A percentile compares a stretch with the other conserved stretches of the same genome.
Evolutionary conservation across 805 yeast species (phyloP).

Genomic region (Suhomyces emberorum): DNA sequence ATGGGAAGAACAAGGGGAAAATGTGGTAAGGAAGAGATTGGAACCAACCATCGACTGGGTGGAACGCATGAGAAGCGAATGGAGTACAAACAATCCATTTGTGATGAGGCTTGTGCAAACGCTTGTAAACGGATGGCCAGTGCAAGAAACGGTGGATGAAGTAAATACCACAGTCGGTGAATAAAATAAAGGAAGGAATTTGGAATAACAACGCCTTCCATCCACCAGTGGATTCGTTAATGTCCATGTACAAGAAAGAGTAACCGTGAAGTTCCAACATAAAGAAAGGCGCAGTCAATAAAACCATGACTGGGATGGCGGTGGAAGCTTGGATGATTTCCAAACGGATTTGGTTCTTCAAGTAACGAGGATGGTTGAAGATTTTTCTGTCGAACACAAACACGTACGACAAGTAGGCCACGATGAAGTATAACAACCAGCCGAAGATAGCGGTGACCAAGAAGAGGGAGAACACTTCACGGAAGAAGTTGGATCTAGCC

Average conservation of each 20-base stretch:
- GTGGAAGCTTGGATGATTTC: conserved; percentile 77
- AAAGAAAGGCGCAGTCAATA: conserved; percentile 88
- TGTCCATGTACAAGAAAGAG: conserved; percentile 70
- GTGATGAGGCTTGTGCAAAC: conserved; percentile 94
- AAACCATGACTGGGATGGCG: conserved; percentile 88
- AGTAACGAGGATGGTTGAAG: conserved; percentile 92
- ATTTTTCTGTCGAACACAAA: conserved; percentile 83
- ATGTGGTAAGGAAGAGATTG: conserved; percentile 93
- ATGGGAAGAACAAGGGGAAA: conserved; percentile 88
- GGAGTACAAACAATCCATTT: conserved; percentile 99
- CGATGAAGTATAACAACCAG: conserved; percentile 70
- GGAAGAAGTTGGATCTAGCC: conserved; percentile 64
- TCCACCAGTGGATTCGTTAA: conserved; percentile 63
- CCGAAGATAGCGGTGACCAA: conserved; percentile 78
- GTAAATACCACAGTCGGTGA: conserved; percentile 92
- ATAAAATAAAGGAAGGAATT: conserved; percentile 76
- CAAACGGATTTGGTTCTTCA: conserved; percentile 86
- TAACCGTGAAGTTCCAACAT: conserved; percentile 78
- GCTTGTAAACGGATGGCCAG: conserved; percentile 86
- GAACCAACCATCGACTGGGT: conserved; percentile 93
- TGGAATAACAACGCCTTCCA: conserved; percentile 64
- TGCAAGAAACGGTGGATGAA: conserved; percentile 90
- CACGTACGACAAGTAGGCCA: conserved; percentile 73
- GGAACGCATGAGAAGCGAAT: conserved; percentile 97
- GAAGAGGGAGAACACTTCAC: conserved; percentile 69